A percentile compares a stretch with the other conserved stretches of the same genome.
Conservation (phyloP, 805 yeast genomes). For the Schwanniomyces pseudopolymorphus region DNA sequence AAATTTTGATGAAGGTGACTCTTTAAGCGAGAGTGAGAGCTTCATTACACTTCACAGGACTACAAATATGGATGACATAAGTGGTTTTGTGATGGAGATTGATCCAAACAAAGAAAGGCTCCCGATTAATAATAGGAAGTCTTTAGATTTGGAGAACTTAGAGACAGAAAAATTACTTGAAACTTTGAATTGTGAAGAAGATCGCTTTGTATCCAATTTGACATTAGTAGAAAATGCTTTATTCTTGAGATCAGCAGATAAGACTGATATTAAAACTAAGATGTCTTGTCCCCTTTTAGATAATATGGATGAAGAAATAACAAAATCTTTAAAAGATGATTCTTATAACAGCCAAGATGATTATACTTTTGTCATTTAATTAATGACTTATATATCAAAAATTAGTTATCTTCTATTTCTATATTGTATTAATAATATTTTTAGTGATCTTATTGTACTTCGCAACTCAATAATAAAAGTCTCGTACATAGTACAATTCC, state of each 20-base stretch:
- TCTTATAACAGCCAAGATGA: background rate
- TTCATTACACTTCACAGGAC: constrained; percentile 10
- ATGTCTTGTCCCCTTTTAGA: background rate
- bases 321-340: background rate
- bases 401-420: background rate
- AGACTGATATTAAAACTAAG: background rate
- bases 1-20: constrained; percentile 13
- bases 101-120: constrained; percentile 9
- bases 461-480: background rate
- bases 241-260: constrained; percentile 10
- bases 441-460: background rate
- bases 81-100: constrained; percentile 13
- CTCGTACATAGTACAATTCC: background rate
- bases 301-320: background rate
- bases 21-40: background rate
- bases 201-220: constrained; percentile 9
- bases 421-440: background rate
- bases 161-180: constrained; percentile 13
- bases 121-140: constrained; percentile 18
- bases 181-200: constrained; percentile 8
- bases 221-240: constrained; percentile 20
- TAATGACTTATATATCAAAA: background rate
- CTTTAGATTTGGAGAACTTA: constrained; percentile 18
- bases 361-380: background rate
- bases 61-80: constrained; percentile 14